Percentiles rank a stretch among this genome's conserved stretches.
Conservation (phyloP, 441 rosid species). For the Syzygium syzygioides region DNA sequence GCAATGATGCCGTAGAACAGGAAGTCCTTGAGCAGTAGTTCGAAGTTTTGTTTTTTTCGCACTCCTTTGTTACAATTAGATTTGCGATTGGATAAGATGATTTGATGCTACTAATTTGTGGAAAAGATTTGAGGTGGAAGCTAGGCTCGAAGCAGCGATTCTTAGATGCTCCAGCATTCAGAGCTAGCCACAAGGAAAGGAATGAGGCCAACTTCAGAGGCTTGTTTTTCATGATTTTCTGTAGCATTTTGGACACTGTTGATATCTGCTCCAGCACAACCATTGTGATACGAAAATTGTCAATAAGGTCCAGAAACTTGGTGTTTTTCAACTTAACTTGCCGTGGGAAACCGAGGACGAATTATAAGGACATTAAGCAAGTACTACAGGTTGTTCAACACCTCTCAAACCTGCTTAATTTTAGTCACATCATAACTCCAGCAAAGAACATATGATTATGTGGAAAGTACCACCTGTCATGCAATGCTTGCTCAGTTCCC, state of each 20-base stretch:
- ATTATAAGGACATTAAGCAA: neutral
- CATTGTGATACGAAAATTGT: neutral
- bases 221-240: neutral
- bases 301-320: neutral
- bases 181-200: neutral
- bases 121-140: neutral
- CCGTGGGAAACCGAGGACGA: neutral
- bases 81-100: neutral
- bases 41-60: neutral
- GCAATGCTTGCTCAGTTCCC: neutral
- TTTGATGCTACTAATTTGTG: neutral
- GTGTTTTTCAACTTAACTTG: neutral
- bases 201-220: neutral
- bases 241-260: neutral
- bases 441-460: neutral
- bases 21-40: neutral
- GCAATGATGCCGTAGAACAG: neutral
- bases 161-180: neutral
- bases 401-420: neutral
- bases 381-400: neutral
- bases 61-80: neutral
- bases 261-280: neutral
- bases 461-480: neutral
- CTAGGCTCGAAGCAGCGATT: neutral
- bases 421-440: neutral